A percentile compares a stretch with the other conserved stretches of the same genome.
Conservation (phyloP, 192 early-diverging fungal species). For the Bifiguratus adelaidae region DNA sequence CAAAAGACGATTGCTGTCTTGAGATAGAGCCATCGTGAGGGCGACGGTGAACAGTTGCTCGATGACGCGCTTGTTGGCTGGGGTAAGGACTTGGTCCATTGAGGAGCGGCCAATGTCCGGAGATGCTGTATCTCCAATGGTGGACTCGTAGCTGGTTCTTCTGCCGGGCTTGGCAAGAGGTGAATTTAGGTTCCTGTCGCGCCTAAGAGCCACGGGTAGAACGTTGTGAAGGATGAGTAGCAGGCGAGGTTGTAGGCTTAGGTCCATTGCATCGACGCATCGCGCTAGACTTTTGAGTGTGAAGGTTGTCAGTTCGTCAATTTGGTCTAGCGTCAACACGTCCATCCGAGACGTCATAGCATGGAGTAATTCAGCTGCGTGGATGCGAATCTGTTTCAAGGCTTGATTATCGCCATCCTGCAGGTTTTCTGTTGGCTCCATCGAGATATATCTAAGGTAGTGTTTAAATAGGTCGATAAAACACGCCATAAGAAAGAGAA, state of each 20-base stretch:
- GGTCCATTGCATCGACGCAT: constrained; percentile 31
- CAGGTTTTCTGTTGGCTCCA: constrained; percentile 13
- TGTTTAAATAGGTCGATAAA: not conserved
- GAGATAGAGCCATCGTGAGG: constrained; percentile 45
- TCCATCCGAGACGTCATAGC: no score
- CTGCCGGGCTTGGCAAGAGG: constrained; percentile 8
- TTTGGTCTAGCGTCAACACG: not conserved
- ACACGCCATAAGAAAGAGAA: not conserved
- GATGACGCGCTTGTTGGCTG: no score
- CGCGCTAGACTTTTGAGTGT: constrained; percentile 44
- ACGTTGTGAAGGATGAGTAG: constrained; percentile 41
- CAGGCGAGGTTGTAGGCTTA: constrained; percentile 49
- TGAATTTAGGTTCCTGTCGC: not conserved
- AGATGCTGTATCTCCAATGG: constrained; percentile 5
- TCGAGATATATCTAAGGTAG: constrained; percentile 22
- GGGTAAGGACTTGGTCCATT: no score
- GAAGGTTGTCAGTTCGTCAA: no score
- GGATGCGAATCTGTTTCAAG: constrained; percentile 34
- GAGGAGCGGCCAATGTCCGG: not conserved
- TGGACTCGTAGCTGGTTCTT: no score
- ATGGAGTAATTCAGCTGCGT: constrained; percentile 46
- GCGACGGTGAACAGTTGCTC: no score
- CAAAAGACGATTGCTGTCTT: constrained; percentile 48
- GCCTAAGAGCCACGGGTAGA: constrained; percentile 18
- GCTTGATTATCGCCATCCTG: constrained; percentile 8